Conservation (phyloP, 768 basidiomycete genomes). For the Collybia sordida region DNA sequence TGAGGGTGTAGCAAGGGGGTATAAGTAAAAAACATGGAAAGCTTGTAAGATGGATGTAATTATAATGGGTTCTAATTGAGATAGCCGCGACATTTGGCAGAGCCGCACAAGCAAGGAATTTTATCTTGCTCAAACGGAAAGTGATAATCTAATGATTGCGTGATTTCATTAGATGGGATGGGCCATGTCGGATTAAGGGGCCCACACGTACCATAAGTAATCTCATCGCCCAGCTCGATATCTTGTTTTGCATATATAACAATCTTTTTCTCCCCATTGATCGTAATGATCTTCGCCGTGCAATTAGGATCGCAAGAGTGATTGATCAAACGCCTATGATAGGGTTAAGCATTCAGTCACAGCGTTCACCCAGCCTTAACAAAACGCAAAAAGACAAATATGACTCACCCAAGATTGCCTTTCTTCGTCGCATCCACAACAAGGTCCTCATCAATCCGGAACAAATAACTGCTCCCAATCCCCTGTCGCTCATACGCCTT, state of each 20-base stretch:
- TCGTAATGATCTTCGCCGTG: slow-evolving; percentile 88
- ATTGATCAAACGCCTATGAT: slow-evolving; percentile 87
- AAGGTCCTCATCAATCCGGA: slow-evolving; percentile 95
- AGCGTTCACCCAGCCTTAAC: slow-evolving; percentile 9
- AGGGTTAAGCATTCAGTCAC: slow-evolving; percentile 11
- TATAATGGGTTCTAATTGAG: slow-evolving; percentile 73
- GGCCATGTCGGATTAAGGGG: too few species aligned
- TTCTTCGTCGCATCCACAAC: slow-evolving; percentile 99
- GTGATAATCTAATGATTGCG: slow-evolving; percentile 76
- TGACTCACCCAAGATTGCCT: slow-evolving; percentile 92
- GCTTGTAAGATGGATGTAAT: slow-evolving; percentile 16
- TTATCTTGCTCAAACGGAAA: slow-evolving; percentile 99
- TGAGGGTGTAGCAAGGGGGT: slow-evolving; percentile 9
- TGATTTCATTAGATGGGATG: not conserved
- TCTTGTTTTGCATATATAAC: slow-evolving; percentile 98
- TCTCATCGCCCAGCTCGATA: slow-evolving; percentile 96
- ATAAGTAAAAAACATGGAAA: slow-evolving; percentile 10
- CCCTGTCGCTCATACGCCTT: slow-evolving; percentile 96
- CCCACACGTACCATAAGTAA: slow-evolving; percentile 89
- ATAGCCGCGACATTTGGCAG: slow-evolving; percentile 89
- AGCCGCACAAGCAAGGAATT: slow-evolving; percentile 90
- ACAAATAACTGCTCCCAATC: slow-evolving; percentile 97
- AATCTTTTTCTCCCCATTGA: slow-evolving; percentile 94
- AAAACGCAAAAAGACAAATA: slow-evolving; percentile 6
- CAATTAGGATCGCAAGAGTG: slow-evolving; percentile 97